These are phyloP conservation scores for Gloeopeniophorella convolvens DNA, from an alignment of 768 basidiomycete genomes.

Conservation along the genomic window DNA sequence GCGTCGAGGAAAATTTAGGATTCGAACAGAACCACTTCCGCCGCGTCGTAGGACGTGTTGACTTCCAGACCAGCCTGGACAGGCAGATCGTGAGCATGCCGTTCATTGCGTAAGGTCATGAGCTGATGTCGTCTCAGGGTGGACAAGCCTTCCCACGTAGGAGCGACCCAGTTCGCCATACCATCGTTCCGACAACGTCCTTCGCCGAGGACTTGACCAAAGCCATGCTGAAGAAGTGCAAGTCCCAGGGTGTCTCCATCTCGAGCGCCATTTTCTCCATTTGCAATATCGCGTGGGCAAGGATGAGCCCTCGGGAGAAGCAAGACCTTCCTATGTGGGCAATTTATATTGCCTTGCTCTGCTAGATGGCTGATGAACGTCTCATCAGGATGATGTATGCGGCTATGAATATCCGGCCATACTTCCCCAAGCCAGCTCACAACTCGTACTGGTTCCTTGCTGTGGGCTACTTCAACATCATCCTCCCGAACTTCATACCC, in stretches of 20 bases:
- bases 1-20: slow-evolving; percentile 30
- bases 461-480: slow-evolving; percentile 77
- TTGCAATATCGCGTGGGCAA: slow-evolving; percentile 69
- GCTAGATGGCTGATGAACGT: not conserved
- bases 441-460: slow-evolving; percentile 78
- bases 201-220: slow-evolving; percentile 52
- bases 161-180: slow-evolving; percentile 41
- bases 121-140: slow-evolving; percentile 38
- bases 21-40: slow-evolving; percentile 22
- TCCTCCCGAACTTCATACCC: slow-evolving; percentile 72
- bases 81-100: slow-evolving; percentile 26
- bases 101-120: not conserved
- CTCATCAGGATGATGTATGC: slow-evolving; percentile 71
- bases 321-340: slow-evolving; percentile 51
- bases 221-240: slow-evolving; percentile 62
- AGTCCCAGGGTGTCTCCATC: slow-evolving; percentile 64
- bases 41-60: slow-evolving; percentile 27
- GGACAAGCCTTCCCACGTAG: slow-evolving; percentile 65
- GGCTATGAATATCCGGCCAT: slow-evolving; percentile 71
- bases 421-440: slow-evolving; percentile 35
- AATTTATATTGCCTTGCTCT: not conserved
- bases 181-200: slow-evolving; percentile 64
- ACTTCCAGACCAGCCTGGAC: slow-evolving; percentile 27
- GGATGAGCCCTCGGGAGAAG: slow-evolving; percentile 34
- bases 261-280: slow-evolving; percentile 70